Base-by-base conservation (phyloP, 2,329 filamentous ascomycete species). In the Bipolaris sorokiniana region DNA sequence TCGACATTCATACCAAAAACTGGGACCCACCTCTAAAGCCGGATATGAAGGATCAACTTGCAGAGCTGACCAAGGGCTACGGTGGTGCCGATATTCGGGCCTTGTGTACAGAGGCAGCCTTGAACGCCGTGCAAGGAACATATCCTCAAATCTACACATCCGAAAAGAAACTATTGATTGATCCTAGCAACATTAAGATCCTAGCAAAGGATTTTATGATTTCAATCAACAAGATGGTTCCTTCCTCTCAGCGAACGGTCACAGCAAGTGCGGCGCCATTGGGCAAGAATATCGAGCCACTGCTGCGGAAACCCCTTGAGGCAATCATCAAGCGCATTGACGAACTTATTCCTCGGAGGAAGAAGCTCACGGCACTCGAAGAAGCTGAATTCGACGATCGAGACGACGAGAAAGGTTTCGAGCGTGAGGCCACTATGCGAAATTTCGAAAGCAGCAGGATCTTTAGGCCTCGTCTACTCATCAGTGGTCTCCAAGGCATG, bases 141-240 rank as follows among this genome's bases (percentile, higher is more conserved):
- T 99, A 96, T 72, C 95, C 95, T 15, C 95, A 99, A 71, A 97
- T 99, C 61, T 99, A 99, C 80, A 86, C 87, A 22, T 94, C 93
- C 0, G 88, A 90, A 63, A 88, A 96, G 74, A 97, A 97, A 78
- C 86, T 98, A 31, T 79, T 96, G 41, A 95, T 99, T 55, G 88
- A 97, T 66, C 89, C 93, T 0, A 85, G 86, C 59, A 91, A 88
- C 68, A 97, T 99, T 70, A 87, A 87, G 56, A 88, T 99, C 36
- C 88, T 91, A 41, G 92, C 95, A 4, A 95, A 95, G 54, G 95
- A 99, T 76, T 99, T 99, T 69, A 97, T 97, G 90, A 85, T 97
- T 13, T 96, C 94, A 0, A 88, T 97, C 72, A 96, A 97, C 80
- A 96, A 96, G 77, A 92, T 99, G 78, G 86, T 97, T 10, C 95